Evolutionary conservation across 139 green algal genomes (phyloP).

Genomic region (Picochlorum sp.): DNA sequence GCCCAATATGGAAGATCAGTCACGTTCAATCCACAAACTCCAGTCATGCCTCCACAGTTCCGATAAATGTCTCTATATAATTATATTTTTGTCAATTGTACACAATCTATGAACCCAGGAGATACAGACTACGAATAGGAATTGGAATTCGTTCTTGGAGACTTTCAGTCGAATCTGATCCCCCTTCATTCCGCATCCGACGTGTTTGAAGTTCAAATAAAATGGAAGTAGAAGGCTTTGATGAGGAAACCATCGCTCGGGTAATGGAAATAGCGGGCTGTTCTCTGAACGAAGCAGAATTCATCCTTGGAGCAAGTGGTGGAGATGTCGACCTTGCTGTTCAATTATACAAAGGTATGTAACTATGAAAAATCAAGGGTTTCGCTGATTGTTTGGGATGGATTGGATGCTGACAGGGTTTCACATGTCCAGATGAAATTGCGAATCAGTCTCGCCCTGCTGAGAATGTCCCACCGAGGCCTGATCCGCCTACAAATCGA

Average conservation of each 20-base stretch:
- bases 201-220: background rate
- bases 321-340: constrained; percentile 42
- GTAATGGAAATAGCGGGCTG: constrained; percentile 35
- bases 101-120: background rate
- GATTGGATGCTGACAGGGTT: background rate
- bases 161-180: too few species aligned
- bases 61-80: constrained; percentile 25
- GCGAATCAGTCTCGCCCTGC: constrained; percentile 13
- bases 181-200: too few species aligned
- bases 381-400: too few species aligned
- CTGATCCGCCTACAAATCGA: background rate
- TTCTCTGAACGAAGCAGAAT: constrained; percentile 33
- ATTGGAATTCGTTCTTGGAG: background rate
- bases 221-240: constrained; percentile 8
- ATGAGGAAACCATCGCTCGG: constrained; percentile 20
- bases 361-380: too few species aligned
- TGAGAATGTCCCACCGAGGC: background rate
- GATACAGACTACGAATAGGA: background rate
- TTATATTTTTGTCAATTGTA: too few species aligned
- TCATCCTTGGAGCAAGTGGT: constrained; percentile 40
- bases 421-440: background rate
- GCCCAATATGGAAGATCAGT: constrained; percentile 36
- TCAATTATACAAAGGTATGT: constrained; percentile 39
- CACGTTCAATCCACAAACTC: constrained; percentile 49
- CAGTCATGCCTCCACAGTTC: constrained; percentile 59